Percentiles rank a stretch among this genome's conserved stretches.
Conservation (phyloP, 2,329 filamentous ascomycete species). For the Lecanoromycetidae sp. region DNA sequence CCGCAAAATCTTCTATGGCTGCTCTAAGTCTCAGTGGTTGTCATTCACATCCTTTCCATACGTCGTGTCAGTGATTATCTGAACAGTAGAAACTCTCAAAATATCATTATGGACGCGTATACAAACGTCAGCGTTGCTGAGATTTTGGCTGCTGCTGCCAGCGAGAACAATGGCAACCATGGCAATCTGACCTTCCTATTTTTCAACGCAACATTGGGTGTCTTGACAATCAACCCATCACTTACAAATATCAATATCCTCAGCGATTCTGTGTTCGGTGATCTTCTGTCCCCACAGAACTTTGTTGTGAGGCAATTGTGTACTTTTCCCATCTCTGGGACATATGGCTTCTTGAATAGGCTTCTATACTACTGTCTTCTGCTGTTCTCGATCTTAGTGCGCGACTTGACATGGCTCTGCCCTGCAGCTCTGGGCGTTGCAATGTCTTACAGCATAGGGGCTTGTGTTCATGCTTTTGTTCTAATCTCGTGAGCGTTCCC, state of each 20-base stretch:
- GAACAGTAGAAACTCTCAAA: too few species aligned
- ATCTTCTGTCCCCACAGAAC: not conserved
- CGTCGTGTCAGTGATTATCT: too few species aligned
- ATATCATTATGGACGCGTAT: too few species aligned
- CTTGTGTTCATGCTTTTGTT: not conserved
- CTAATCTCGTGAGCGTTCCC: not conserved
- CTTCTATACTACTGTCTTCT: slow-evolving; percentile 10
- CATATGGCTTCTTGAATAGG: slow-evolving; percentile 11
- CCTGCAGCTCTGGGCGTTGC: slow-evolving; percentile 10
- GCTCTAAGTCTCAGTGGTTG: too few species aligned
- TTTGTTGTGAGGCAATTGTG: not conserved
- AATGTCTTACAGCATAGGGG: not conserved
- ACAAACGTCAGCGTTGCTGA: too few species aligned
- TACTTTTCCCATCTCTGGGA: slow-evolving; percentile 10
- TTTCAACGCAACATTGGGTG: not conserved
- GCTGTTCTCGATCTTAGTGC: slow-evolving; percentile 12
- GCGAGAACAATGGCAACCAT: too few species aligned
- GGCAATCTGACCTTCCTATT: not conserved
- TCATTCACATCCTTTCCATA: too few species aligned
- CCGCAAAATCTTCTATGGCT: too few species aligned
- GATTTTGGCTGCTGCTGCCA: too few species aligned
- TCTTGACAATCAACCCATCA: not conserved
- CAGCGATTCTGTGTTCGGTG: not conserved
- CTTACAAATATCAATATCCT: not conserved
- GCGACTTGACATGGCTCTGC: slow-evolving; percentile 10